Evolutionary conservation across 2,329 filamentous ascomycete species (phyloP).

Genomic region (Aspergillus pseudotamarii): DNA sequence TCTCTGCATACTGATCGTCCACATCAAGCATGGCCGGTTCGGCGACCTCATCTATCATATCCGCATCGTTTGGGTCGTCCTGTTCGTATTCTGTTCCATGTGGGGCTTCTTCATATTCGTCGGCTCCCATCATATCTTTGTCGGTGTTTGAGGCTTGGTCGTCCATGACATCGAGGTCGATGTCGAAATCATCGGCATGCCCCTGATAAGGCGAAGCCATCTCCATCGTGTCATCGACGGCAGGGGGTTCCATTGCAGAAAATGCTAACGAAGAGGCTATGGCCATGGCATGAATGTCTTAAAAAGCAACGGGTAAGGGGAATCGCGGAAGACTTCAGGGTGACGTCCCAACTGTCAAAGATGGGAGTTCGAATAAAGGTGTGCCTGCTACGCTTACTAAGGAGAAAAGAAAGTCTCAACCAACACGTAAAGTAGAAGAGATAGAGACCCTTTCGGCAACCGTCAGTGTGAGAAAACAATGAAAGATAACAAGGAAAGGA

Average conservation of each 20-base stretch:
- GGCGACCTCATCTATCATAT: conserved; percentile 51
- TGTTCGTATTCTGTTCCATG: conserved; percentile 34
- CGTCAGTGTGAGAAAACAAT: background rate
- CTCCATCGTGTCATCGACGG: conserved; percentile 48
- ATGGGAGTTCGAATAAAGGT: background rate
- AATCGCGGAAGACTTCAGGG: conserved; percentile 22
- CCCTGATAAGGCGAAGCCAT: conserved; percentile 45
- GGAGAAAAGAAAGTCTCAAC: conserved; percentile 3
- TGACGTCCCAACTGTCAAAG: conserved; percentile 21
- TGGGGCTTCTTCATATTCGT: conserved; percentile 40
- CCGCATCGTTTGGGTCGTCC: conserved; percentile 44
- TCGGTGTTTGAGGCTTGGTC: conserved; percentile 63
- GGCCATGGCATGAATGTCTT: conserved; percentile 36
- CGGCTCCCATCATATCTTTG: conserved; percentile 45
- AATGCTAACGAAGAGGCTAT: conserved; percentile 32
- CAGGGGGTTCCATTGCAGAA: conserved; percentile 40
- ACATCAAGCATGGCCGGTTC: conserved; percentile 43
- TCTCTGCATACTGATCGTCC: conserved; percentile 31
- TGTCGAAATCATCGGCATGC: conserved; percentile 56
- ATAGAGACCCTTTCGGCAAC: conserved; percentile 1
- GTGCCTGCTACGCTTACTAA: conserved; percentile 3
- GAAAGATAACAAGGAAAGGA: conserved; percentile 4
- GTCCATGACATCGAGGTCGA: conserved; percentile 61
- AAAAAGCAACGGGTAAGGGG: conserved; percentile 11
- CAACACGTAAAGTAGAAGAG: background rate